Conservation (phyloP, 1,284 basidiomycete species). For the Lentinula novae-zelandiae region DNA sequence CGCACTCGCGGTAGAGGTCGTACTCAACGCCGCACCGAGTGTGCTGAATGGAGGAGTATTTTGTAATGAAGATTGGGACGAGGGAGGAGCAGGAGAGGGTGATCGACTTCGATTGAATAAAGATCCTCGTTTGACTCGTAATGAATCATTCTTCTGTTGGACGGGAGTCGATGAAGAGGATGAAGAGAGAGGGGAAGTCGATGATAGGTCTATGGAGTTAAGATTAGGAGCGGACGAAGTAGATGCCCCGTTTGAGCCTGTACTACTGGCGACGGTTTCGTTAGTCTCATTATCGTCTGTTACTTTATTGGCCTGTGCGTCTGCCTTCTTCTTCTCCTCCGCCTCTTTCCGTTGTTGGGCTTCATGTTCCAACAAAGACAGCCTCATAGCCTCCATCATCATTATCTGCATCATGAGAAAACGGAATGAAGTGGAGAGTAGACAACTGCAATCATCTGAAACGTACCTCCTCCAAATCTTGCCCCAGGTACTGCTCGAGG, state of each 20-base stretch:
- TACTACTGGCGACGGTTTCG: conserved; percentile 13
- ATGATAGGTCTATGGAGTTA: conserved; percentile 12
- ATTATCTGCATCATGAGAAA: conserved; percentile 62
- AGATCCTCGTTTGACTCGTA: conserved; percentile 16
- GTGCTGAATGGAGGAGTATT: conserved; percentile 40
- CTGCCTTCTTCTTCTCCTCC: conserved; percentile 51
- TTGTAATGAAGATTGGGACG: conserved; percentile 21
- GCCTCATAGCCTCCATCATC: conserved; percentile 98
- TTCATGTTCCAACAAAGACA: conserved; percentile 91
- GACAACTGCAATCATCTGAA: background rate
- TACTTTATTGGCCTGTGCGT: conserved; percentile 30
- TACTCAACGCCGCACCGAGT: conserved; percentile 38
- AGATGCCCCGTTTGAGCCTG: conserved; percentile 18
- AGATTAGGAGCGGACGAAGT: conserved; percentile 17
- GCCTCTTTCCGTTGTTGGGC: conserved; percentile 70
- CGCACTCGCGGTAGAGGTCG: conserved; percentile 38
- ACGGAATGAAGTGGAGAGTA: conserved; percentile 5
- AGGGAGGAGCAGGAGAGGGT: conserved; percentile 22
- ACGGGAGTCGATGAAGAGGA: conserved; percentile 16
- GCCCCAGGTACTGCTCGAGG: conserved; percentile 18
- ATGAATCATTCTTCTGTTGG: conserved; percentile 13
- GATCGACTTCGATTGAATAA: conserved; percentile 23
- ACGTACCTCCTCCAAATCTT: conserved; percentile 47
- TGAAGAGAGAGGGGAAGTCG: conserved; percentile 16
- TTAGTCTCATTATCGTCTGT: background rate